Percentiles rank a stretch among this genome's conserved stretches.
Evolutionary conservation across 176 grass and related monocot species (phyloP).

Genomic region (Carex parvula): DNA sequence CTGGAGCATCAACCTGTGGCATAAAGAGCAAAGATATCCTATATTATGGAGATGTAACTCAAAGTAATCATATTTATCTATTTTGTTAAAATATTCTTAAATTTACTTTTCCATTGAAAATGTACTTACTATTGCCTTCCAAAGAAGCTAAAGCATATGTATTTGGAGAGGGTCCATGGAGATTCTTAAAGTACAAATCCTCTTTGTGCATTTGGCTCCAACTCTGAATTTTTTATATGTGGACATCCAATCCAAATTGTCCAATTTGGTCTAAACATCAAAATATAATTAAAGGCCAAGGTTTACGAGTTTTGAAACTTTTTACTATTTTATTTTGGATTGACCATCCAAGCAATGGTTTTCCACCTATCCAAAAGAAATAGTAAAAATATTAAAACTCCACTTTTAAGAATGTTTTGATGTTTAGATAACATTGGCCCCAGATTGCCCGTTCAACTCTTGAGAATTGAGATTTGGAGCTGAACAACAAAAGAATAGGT

Average conservation of each 20-base stretch:
- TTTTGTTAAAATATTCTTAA: background rate
- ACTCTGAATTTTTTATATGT: background rate
- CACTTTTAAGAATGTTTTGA: background rate
- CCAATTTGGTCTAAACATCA: background rate
- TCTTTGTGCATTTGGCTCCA: background rate
- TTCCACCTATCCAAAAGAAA: background rate
- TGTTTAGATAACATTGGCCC: background rate
- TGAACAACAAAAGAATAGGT: background rate
- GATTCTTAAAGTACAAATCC: background rate
- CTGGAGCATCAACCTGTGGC: conserved; percentile 61
- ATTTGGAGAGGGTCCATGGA: too few species aligned
- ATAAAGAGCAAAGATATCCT: background rate
- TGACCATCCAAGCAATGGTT: background rate
- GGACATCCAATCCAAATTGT: background rate
- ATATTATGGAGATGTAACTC: conserved; percentile 24
- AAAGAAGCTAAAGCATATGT: background rate
- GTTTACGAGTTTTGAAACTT: background rate
- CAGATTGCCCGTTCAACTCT: background rate
- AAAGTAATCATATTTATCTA: background rate
- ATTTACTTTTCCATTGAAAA: background rate
- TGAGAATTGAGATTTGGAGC: background rate
- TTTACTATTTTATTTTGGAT: background rate
- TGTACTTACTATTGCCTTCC: background rate
- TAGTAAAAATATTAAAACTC: background rate
- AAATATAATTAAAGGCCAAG: conserved; percentile 3